Percentiles rank a stretch among this genome's conserved stretches.
These are phyloP conservation scores for Leishmania braziliensis DNA, from an alignment of 208 protist genomes.

Conservation along the genomic window DNA sequence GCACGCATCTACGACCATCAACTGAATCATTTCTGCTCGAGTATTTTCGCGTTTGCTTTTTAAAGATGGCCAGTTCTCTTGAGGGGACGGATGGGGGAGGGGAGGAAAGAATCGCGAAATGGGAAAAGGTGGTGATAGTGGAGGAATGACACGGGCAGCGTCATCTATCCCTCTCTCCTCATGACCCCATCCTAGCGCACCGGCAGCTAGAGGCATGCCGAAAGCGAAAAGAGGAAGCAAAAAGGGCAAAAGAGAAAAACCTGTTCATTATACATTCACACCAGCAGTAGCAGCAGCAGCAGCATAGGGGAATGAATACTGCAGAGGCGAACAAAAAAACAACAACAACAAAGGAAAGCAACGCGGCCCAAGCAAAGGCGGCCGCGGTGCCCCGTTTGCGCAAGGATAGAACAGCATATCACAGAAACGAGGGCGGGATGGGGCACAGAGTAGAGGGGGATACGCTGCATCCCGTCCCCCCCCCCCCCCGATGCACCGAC, in stretches of 20 bases:
- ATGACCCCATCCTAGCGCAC: not conserved
- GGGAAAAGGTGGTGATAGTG: not conserved
- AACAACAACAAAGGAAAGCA: not conserved
- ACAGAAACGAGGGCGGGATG: not conserved
- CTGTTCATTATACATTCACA: not conserved
- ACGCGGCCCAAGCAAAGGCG: not conserved
- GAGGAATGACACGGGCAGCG: not conserved
- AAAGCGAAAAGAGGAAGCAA: not conserved
- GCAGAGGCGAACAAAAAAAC: not conserved
- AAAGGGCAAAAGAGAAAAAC: not conserved
- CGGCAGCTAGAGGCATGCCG: not conserved
- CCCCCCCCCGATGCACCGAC: not conserved
- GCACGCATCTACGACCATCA: not conserved
- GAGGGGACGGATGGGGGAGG: not conserved
- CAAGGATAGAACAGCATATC: not conserved
- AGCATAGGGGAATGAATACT: not conserved
- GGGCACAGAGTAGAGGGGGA: not conserved
- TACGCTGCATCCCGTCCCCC: too few relatives aligned
- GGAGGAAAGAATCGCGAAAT: too few relatives aligned
- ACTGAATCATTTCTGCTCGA: not conserved
- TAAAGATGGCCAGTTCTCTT: not conserved
- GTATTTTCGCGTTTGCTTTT: not conserved
- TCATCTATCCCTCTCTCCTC: not conserved
- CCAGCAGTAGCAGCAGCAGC: not conserved
- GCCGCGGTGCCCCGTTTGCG: not conserved